These are phyloP conservation scores for Mallotus repandus DNA, from an alignment of 441 rosid species.

Conservation along the genomic window DNA sequence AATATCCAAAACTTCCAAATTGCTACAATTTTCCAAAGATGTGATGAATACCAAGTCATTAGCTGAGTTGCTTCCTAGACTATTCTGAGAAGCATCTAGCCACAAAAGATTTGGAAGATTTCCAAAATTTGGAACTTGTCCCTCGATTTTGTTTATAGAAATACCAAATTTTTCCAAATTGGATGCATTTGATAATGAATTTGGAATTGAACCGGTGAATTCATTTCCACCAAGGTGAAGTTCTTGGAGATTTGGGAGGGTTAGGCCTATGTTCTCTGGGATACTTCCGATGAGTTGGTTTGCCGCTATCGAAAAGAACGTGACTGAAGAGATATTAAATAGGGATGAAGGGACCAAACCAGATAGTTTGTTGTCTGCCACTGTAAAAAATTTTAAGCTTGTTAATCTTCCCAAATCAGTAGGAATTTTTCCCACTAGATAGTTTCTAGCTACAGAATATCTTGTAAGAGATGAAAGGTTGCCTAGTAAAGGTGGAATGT, in stretches of 20 bases:
- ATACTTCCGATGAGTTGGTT: slow-evolving; percentile 1
- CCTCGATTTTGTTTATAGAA: neutral
- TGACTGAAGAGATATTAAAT: neutral
- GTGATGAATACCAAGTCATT: neutral
- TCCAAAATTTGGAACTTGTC: neutral
- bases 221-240: neutral
- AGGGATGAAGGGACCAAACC: slow-evolving; percentile 15
- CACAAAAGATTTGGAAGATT: neutral
- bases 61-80: neutral
- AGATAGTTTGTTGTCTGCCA: neutral
- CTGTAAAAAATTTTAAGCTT: neutral
- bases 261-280: slow-evolving; percentile 4
- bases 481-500: slow-evolving; percentile 2
- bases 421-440: slow-evolving; percentile 9
- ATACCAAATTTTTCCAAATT: neutral
- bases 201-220: neutral
- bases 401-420: neutral
- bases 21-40: slow-evolving; percentile 11
- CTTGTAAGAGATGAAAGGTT: neutral
- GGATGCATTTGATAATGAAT: slow-evolving; percentile 7
- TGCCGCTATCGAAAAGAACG: neutral
- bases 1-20: neutral
- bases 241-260: slow-evolving; percentile 4
- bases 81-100: neutral
- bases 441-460: neutral